Conservation (phyloP, 2,329 filamentous ascomycete species). For the Aureobasidium sp. region DNA sequence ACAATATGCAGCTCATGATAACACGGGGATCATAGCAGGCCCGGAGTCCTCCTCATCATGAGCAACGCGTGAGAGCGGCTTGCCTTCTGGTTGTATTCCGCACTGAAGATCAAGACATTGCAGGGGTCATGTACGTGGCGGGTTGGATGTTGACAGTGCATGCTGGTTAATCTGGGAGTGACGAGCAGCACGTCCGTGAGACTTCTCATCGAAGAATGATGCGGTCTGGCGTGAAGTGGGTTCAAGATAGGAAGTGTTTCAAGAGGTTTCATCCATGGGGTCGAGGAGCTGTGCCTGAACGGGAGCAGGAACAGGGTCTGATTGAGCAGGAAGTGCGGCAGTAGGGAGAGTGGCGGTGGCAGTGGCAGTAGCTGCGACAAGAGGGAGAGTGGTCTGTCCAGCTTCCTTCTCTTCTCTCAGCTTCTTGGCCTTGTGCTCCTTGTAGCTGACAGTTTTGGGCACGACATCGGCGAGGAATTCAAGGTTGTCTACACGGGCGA, state of each 20-base stretch:
- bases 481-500: constrained; percentile 83
- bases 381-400: constrained; percentile 10
- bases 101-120: neutral
- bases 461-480: constrained; percentile 91
- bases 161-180: neutral
- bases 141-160: neutral
- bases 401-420: constrained; percentile 31
- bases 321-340: neutral
- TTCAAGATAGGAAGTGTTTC: neutral
- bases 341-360: neutral
- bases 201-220: neutral
- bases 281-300: constrained; percentile 1
- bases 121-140: neutral
- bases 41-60: neutral
- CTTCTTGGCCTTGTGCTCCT: constrained; percentile 62
- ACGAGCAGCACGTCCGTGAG: neutral
- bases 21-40: neutral
- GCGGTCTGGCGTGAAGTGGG: neutral
- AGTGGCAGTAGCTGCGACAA: neutral
- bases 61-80: neutral
- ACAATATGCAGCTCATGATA: neutral
- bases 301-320: neutral
- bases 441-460: constrained; percentile 76
- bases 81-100: neutral
- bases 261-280: constrained; percentile 13